Base-by-base conservation (phyloP, 495 filamentous ascomycete species). In the Delitschia confertaspora region DNA sequence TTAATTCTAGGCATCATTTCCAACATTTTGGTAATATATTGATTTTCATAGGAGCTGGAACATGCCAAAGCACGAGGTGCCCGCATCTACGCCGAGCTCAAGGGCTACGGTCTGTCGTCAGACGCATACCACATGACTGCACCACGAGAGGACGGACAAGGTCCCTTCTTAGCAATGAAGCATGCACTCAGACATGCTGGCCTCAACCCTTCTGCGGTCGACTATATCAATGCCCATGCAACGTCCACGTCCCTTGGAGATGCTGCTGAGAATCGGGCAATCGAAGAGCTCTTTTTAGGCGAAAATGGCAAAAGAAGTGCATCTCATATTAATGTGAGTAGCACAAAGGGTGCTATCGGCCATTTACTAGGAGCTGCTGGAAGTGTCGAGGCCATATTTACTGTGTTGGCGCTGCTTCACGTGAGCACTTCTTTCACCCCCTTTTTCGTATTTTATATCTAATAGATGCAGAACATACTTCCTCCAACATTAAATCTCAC, bases 211-310 rank as follows among this genome's bases (percentile, higher is more conserved):
- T 58, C 52, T 1, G 65, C 75, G 22, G 82, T 98, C 0, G 87
- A 88, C 57, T 98, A 98, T 60, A 73, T 98, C 56, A 98, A 96
- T 59, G 91, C 91, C 2, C 91, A 98, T 62, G 91, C 88, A 3
- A 96, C 91, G 0, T 83, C 80, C 6, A 98, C 91, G 0, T 51
- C 68, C 7, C 70, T 95, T 3, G 91, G 91, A 0, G 91, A 98
- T 65, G 72, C 74, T 1, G 91, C 89, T 0, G 91, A 98, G 62
- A 93, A 88, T 43, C 64, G 67, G 5, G 91, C 91, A 0, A 93
- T 96, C 57, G 79, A 80, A 44, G 57, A 71, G 0, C 61, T 98
- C 45, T 78, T 96, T 60, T 67, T 87, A 11, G 85, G 83, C 1
- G 69, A 78, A 3, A 73, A 80, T 5, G 88, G 87, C 0, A 72